Base-by-base conservation (phyloP, 2,329 filamentous ascomycete species). In the Penicillium vulpinum region DNA sequence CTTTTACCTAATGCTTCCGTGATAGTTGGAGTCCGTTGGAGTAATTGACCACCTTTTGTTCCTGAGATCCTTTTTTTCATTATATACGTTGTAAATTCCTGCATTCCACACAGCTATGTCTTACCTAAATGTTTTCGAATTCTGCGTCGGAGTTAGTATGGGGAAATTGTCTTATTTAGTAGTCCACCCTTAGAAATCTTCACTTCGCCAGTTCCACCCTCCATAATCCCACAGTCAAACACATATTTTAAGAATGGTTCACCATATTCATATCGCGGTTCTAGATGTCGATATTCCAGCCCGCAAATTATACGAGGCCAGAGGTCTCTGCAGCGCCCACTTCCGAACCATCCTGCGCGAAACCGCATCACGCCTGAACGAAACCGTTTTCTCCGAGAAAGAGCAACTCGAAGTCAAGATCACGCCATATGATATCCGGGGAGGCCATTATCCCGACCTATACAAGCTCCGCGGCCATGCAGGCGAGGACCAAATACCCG, bases 211-310 rank as follows among this genome's bases (percentile, higher is more conserved):
- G 47, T 39, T 36, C 4, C 24, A 28, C 6, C 18, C 21, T 39
- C 18, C 18, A 22, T 40, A 33, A 39, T 36, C 10, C 22, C 11
- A 24, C 43, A 24, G n/a, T 39, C 13, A 29, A 44, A 49, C 22
- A 44, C 28, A 38, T 7, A 31, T 21, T 38, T 21, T 16, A 39
- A 50, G 43, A 33, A 67, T 67, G 65, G 11, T 67, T 16, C 60
- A 60, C 48, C 60, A 60, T 36, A 67, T 67, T 43, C 65, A 67
- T 51, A 63, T 67, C 33, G 65, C 65, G 11, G 64, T 67, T 15
- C 54, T 67, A 24, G 65, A 67, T 45, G 65, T 67, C 46, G 65
- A 67, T 39, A 67, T 67, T 33, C 65, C 65, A 36, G 64, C 65
- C 10, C 65, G 65, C 6, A 41, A 50, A 7, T 59, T 67, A 15